Percentiles rank a stretch among this genome's conserved stretches.
Conservation (phyloP, 352 stramenopile species). For the Globisporangium canariense region DNA sequence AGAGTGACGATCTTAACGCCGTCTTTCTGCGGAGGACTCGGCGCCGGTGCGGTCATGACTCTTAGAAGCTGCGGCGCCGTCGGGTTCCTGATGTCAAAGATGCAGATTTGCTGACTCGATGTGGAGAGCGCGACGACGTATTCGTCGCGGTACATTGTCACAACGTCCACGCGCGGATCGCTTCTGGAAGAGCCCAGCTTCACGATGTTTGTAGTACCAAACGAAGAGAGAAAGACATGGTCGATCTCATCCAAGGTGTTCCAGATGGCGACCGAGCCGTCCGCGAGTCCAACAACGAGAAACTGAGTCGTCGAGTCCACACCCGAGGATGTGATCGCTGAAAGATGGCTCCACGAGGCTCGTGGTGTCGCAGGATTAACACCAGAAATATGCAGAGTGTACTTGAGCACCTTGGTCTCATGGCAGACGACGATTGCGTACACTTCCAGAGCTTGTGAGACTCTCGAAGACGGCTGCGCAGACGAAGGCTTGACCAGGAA, state of each 20-base stretch:
- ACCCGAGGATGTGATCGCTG: conserved; percentile 29
- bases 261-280: conserved; percentile 51
- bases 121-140: conserved; percentile 38
- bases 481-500: conserved; percentile 12
- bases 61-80: conserved; percentile 26
- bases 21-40: conserved; percentile 4
- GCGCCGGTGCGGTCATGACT: conserved; percentile 23
- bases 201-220: not conserved
- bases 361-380: not conserved
- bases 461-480: not conserved
- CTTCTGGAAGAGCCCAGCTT: not conserved
- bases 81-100: conserved; percentile 40
- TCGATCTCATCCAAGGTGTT: conserved; percentile 46
- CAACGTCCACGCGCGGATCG: conserved; percentile 9
- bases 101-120: conserved; percentile 31
- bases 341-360: conserved; percentile 37
- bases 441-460: not conserved
- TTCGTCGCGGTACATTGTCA: conserved; percentile 24
- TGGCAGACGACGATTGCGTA: conserved; percentile 38
- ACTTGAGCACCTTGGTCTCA: conserved; percentile 35
- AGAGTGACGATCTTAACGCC: conserved; percentile 15
- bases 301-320: conserved; percentile 49
- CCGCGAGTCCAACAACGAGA: conserved; percentile 36
- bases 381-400: conserved; percentile 14
- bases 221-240: conserved; percentile 27